phyloP scores from a whole-genome alignment of 2,329 filamentous ascomycete genomes.

The Diaporthe velutina region DNA sequence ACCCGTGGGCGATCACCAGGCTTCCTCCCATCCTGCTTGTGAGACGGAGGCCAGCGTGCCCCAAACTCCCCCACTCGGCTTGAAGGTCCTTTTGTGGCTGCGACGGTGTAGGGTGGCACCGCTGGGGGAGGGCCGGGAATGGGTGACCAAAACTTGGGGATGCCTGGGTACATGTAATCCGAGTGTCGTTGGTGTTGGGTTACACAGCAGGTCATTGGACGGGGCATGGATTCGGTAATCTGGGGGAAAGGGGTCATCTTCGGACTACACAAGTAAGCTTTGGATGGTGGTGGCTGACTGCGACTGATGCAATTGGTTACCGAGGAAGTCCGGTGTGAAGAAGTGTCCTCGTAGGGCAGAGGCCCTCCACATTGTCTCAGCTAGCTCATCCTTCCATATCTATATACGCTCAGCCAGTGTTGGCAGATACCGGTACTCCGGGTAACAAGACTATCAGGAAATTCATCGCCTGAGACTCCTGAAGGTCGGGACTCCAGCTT shows the following conservation, averaged over 20 bases:
- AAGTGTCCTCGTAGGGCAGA: neutral
- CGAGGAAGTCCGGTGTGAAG: neutral
- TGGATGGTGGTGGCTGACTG: neutral
- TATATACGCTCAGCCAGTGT: neutral
- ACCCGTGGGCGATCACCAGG: slow-evolving; percentile 18
- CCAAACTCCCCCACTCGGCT: neutral
- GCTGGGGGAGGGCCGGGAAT: neutral
- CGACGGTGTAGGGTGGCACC: neutral
- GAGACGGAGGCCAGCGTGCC: slow-evolving; percentile 2
- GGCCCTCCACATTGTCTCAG: neutral
- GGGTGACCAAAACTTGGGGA: neutral
- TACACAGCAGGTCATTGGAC: neutral
- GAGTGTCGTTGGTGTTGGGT: neutral
- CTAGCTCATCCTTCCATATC: too few species aligned
- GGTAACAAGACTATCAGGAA: neutral
- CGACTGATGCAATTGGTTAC: neutral
- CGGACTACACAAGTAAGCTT: neutral
- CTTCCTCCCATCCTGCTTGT: slow-evolving; percentile 1
- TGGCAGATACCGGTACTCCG: too few species aligned
- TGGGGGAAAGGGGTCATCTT: neutral
- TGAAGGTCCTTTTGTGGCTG: slow-evolving; percentile 14
- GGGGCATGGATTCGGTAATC: neutral
- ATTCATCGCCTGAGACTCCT: neutral
- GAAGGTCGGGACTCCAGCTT: neutral
- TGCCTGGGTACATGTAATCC: neutral